Evolutionary conservation across 768 basidiomycete genomes (phyloP).

Genomic region (Polyporus arcularius): DNA sequence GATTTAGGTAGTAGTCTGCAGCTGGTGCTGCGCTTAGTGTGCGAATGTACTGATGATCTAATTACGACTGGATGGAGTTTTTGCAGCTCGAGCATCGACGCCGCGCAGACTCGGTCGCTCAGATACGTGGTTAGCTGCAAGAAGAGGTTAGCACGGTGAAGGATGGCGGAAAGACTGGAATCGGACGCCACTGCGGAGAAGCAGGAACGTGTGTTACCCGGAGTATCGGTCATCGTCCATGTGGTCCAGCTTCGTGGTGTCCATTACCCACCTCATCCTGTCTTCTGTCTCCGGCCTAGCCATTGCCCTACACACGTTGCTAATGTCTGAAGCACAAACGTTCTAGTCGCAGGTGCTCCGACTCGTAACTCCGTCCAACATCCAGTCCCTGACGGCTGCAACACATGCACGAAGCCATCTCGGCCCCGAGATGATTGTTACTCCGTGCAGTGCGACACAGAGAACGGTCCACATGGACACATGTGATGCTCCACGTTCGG

Average conservation of each 20-base stretch:
- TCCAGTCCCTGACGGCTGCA: not conserved
- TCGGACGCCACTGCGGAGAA: not conserved
- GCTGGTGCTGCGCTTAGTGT: slow-evolving; percentile 8
- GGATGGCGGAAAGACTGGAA: no score
- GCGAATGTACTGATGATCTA: slow-evolving; percentile 18
- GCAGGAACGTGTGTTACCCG: not conserved
- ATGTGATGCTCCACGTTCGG: slow-evolving; percentile 6
- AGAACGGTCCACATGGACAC: slow-evolving; percentile 2
- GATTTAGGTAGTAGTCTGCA: not conserved
- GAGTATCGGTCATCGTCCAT: not conserved
- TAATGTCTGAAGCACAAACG: not conserved
- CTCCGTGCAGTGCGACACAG: not conserved
- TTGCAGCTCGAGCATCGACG: not conserved
- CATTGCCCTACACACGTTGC: not conserved
- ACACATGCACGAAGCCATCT: not conserved
- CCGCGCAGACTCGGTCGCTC: not conserved
- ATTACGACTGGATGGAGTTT: slow-evolving; percentile 9
- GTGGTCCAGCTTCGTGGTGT: slow-evolving; percentile 1
- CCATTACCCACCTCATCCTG: not conserved
- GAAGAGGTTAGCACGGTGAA: not conserved
- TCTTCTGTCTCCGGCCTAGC: not conserved
- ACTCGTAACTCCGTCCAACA: not conserved
- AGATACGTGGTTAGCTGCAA: not conserved
- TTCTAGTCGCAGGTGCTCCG: no score
- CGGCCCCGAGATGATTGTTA: not conserved